Conservation (phyloP, 139 green algal genomes). For the Picochlorum sp. region DNA sequence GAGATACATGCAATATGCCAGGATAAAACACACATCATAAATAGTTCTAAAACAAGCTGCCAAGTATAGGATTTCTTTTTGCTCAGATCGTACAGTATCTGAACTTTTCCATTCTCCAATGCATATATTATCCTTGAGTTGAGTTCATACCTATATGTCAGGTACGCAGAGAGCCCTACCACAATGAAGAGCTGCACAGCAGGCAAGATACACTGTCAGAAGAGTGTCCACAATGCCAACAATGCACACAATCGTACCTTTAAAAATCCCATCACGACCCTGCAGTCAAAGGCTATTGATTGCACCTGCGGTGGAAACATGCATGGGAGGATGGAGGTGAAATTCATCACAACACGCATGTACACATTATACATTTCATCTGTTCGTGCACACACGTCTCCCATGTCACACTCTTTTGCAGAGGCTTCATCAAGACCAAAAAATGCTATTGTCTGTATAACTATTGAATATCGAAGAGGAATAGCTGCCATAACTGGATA, state of each 20-base stretch:
- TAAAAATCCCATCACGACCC: not conserved
- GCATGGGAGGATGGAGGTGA: not conserved
- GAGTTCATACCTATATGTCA: constrained; percentile 1
- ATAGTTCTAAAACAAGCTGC: not conserved
- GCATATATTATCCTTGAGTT: not conserved
- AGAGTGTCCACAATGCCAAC: too few relatives aligned
- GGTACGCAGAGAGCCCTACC: not conserved
- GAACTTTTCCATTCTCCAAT: not conserved
- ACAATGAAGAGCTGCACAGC: not conserved
- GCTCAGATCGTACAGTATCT: not conserved
- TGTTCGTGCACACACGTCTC: not conserved
- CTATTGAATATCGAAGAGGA: not conserved
- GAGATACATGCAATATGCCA: not conserved
- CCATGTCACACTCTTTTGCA: not conserved
- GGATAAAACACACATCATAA: not conserved
- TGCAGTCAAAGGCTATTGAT: not conserved
- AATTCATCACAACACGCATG: not conserved
- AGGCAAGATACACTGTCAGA: not conserved
- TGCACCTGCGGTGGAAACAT: not conserved
- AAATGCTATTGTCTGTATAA: not conserved
- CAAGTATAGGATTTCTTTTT: not conserved
- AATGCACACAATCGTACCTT: not conserved
- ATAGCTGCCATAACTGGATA: constrained; percentile 1
- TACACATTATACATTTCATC: not conserved
- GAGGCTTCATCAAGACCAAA: not conserved